Conservation (phyloP, 1,284 basidiomycete species). For the Volvariella volvacea region DNA sequence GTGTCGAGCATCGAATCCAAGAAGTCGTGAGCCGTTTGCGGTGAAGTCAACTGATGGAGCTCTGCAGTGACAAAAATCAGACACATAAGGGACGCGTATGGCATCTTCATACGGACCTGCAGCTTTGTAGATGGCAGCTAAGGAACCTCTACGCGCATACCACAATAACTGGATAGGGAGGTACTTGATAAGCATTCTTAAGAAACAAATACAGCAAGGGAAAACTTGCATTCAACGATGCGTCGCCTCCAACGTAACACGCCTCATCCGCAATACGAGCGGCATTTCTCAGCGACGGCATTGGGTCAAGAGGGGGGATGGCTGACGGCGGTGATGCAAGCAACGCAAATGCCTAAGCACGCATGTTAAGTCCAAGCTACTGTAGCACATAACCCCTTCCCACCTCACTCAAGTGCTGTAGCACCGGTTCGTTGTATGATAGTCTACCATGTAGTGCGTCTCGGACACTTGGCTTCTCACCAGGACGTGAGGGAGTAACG, state of each 20-base stretch:
- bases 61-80: conserved; percentile 30
- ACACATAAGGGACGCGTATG: background rate
- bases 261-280: conserved; percentile 60
- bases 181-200: conserved; percentile 7
- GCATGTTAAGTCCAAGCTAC: conserved; percentile 1
- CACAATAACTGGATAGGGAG: conserved; percentile 45
- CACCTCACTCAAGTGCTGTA: conserved; percentile 61
- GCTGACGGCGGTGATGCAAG: conserved; percentile 43
- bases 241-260: conserved; percentile 47
- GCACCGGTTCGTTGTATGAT: conserved; percentile 55
- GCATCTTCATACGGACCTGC: conserved; percentile 36
- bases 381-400: background rate
- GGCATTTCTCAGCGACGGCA: conserved; percentile 53
- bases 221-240: conserved; percentile 44
- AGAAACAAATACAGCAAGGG: background rate
- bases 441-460: conserved; percentile 49
- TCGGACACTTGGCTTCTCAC: conserved; percentile 25
- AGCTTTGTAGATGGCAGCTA: conserved; percentile 60
- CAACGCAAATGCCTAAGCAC: conserved; percentile 55
- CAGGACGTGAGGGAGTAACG: background rate
- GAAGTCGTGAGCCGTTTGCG: conserved; percentile 54
- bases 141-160: conserved; percentile 56
- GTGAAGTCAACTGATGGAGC: conserved; percentile 69
- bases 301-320: conserved; percentile 47
- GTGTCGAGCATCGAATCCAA: conserved; percentile 53